These are phyloP conservation scores for Cryptococcus jaspeensis DNA, from an alignment of 1,284 basidiomycete genomes.

Conservation along the genomic window DNA sequence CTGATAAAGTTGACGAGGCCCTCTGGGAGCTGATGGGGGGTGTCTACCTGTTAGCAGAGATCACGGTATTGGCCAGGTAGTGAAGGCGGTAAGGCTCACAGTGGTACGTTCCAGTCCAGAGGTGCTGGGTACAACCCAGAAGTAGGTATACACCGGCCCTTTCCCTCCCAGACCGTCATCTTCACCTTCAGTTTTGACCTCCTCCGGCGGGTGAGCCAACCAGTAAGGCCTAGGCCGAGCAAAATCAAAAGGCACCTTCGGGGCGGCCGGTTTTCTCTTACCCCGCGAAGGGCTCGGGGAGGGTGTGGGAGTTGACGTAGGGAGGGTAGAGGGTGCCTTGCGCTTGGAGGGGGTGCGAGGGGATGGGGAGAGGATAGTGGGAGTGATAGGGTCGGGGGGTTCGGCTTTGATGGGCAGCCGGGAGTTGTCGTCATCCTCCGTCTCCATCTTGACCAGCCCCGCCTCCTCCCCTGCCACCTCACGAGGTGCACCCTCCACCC, in stretches of 20 bases:
- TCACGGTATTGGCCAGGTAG: too few relatives aligned
- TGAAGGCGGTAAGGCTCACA: too few relatives aligned
- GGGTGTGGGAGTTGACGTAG: neutral
- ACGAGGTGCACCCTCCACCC: neutral
- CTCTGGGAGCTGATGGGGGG: slow-evolving; percentile 30
- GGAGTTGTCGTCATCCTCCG: neutral
- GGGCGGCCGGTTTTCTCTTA: neutral
- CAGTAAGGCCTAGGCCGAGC: slow-evolving; percentile 29
- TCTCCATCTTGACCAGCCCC: neutral
- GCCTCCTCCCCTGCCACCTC: neutral
- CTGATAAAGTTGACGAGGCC: slow-evolving; percentile 32
- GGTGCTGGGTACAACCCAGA: slow-evolving; percentile 51
- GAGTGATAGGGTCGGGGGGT: neutral
- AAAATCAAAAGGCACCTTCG: slow-evolving; percentile 28
- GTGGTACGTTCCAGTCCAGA: slow-evolving; percentile 48
- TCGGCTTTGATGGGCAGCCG: slow-evolving; percentile 2
- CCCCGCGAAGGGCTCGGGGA: neutral
- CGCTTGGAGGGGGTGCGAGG: neutral
- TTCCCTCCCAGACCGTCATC: neutral
- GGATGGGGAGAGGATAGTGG: neutral
- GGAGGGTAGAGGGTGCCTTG: too few relatives aligned
- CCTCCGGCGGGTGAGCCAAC: slow-evolving; percentile 23
- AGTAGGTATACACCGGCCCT: slow-evolving; percentile 33
- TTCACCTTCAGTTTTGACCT: too few relatives aligned
- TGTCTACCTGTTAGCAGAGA: too few relatives aligned